Percentiles rank a stretch among this genome's conserved stretches.
Evolutionary conservation across 2,329 filamentous ascomycete species (phyloP).

Genomic region (Ceratocystis cacaofunesta): DNA sequence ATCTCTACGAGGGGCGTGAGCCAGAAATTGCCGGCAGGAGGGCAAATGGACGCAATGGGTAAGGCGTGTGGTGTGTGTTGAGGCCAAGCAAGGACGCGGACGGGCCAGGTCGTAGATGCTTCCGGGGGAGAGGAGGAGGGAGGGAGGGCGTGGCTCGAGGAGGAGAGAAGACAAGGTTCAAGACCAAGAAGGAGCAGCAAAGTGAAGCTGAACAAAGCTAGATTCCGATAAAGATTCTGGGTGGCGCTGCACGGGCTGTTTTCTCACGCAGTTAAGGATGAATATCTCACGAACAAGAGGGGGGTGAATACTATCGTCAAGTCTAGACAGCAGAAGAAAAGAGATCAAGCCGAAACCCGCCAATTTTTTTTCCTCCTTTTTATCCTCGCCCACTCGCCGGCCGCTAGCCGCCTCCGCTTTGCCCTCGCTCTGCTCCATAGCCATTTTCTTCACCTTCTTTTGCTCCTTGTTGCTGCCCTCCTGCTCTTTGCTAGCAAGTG

Average conservation of each 20-base stretch:
- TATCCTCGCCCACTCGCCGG: slow-evolving; percentile 1
- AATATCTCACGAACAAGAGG: background rate
- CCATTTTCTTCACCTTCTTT: slow-evolving; percentile 2
- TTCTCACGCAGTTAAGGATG: background rate
- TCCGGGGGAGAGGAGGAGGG: background rate
- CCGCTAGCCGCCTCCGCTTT: background rate
- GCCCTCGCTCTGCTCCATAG: background rate
- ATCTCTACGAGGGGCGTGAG: background rate
- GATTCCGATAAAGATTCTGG: background rate
- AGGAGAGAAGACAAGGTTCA: slow-evolving; percentile 4
- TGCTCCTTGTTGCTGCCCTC: slow-evolving; percentile 2
- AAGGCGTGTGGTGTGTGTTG: background rate
- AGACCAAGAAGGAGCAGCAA: slow-evolving; percentile 4
- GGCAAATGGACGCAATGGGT: background rate
- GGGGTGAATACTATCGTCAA: background rate
- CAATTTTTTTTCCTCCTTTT: slow-evolving; percentile 7
- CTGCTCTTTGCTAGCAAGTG: background rate
- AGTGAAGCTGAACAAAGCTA: background rate
- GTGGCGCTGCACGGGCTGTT: background rate
- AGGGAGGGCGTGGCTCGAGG: slow-evolving; percentile 8
- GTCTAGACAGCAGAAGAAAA: background rate
- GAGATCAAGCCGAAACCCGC: background rate
- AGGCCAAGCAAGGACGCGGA: background rate
- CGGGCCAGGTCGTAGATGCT: slow-evolving; percentile 1
- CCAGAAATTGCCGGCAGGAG: background rate